Base-by-base conservation (phyloP, 2,329 filamentous ascomycete genomes). In the Elsinoe arachidis region DNA sequence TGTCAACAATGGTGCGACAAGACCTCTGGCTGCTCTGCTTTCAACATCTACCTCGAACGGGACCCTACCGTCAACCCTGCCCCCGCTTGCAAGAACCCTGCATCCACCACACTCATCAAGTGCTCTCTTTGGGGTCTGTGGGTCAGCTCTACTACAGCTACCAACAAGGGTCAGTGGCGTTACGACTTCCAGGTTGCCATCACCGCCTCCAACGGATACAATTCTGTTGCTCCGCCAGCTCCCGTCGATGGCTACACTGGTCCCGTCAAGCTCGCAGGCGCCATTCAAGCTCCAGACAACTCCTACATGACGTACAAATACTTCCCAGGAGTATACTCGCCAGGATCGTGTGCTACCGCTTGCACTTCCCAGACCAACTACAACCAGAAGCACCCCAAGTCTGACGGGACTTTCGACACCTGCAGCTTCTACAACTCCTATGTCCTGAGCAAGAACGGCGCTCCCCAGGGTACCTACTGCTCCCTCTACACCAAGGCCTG, bases 121-220 rank as follows among this genome's bases (percentile, higher is more conserved):
- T 73, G 72, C 60, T 65, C 67, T 2, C 62, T 68, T 21, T 73
- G 68, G 64, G 70, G 71, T 12, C 63, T 65, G 3, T 61, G 61
- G 2, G 58, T 71, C 47, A 58, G 58, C n/a, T 57, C 61, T 6
- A 61, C 54, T 1, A 69, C 65, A 10, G 70, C 70, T 3, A 68
- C 55, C 30, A 73, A 73, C 61, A 47, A 37, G 2, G 71, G 70
- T 21, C 64, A 72, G 60, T 67, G 59, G 56, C 66, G 69, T 9
- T 62, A 58, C 26, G 44, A 63, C 17, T 68, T 76, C 69, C 63
- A 68, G 9, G 69, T 75, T 37, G 68, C 72, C 34, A 72, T 76
- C 44, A 68, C 73, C 19, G 74, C 70, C n/a, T 74, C 70, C 38
- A 75, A 76, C 56, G 74, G 72, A 5, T 66, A 63, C 63, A 62